A percentile compares a stretch with the other conserved stretches of the same genome.
Evolutionary conservation across 768 basidiomycete genomes (phyloP).

Genomic region (Rhodotorula taiwanensis): DNA sequence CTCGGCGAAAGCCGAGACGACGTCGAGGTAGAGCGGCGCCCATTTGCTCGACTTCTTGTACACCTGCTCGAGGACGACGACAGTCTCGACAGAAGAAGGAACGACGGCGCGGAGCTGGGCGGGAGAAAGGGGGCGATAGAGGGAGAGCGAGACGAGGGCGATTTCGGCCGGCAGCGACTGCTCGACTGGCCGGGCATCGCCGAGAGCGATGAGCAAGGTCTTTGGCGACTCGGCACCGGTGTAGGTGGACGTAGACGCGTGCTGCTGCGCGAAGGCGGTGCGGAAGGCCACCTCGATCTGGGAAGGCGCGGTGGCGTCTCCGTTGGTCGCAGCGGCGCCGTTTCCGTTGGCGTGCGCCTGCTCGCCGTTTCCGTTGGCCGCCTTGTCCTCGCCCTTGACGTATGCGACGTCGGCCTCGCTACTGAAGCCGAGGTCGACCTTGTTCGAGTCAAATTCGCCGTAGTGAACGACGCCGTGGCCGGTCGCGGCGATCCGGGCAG

Average conservation of each 20-base stretch:
- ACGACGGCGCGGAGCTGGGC: constrained; percentile 56
- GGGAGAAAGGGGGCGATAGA: constrained; percentile 63
- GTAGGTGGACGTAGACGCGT: constrained; percentile 52
- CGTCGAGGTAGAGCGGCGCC: constrained; percentile 78
- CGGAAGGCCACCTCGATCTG: constrained; percentile 31
- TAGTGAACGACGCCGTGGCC: constrained; percentile 75
- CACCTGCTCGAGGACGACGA: constrained; percentile 77
- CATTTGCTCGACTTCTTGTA: constrained; percentile 71
- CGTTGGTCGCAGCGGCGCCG: constrained; percentile 41
- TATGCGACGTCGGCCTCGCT: constrained; percentile 17
- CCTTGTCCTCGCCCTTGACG: constrained; percentile 7
- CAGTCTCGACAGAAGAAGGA: constrained; percentile 57
- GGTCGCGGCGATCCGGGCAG: constrained; percentile 65
- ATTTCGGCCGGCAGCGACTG: constrained; percentile 44
- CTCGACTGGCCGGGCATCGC: constrained; percentile 53
- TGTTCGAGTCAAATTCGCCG: constrained; percentile 51
- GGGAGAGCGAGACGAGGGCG: constrained; percentile 49
- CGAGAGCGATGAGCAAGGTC: constrained; percentile 62
- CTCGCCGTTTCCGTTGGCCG: not conserved
- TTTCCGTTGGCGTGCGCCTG: constrained; percentile 7
- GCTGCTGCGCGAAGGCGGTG: constrained; percentile 43
- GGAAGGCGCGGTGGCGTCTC: constrained; percentile 6
- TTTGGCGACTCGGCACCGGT: constrained; percentile 56
- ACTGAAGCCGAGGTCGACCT: constrained; percentile 28
- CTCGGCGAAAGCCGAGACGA: constrained; percentile 64